Base-by-base conservation (phyloP, 2,329 filamentous ascomycete genomes). In the Fusarium zealandicum region DNA sequence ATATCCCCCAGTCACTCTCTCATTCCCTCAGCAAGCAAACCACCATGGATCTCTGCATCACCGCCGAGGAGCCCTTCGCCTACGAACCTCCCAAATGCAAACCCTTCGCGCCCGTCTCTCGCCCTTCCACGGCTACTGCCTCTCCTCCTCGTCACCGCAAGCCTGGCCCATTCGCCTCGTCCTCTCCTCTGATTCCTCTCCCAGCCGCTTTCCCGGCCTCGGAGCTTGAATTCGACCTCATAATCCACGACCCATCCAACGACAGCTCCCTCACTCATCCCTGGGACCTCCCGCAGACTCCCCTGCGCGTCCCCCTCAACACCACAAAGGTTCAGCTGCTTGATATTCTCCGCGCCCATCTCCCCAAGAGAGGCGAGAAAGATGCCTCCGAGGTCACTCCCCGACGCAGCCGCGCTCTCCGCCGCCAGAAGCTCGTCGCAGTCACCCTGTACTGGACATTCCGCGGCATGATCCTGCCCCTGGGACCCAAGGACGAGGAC, bases 41-140 rank as follows among this genome's bases (percentile, higher is more conserved):
- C 18, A 32, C 4, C 25, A 68, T 68, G 65, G 65, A 68, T 33
- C 56, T 68, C 20, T 67, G 64, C 46, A 68, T 68, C 48, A 68
- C 65, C 7, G 65, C 65, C 6, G 36, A 67, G 18, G 64, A 68
- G 14, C 65, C 65, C n/a, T 68, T 68, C 30, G 41, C 49, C 31
- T 64, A 46, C 16, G 48, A 57, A 16, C 63, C 63, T 10, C 53
- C 40, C 28, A 56, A 52, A 14, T 20, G 46, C 9, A 66, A 67
- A 18, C 58, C 59, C 6, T 68, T 68, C 18, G 28, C 41, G 7
- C 50, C 63, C 11, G 49, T 66, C 11, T 31, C 50, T 7, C 20
- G 30, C 14, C 35, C 63, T 27, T 36, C 53, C n/a, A 37, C 47
- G 14, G 20, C 35, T 11, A 30, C 33, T n/a, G 31, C 41, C 13